Conservation (phyloP, 805 yeast genomes). For the Metschnikowia colocasiae region DNA sequence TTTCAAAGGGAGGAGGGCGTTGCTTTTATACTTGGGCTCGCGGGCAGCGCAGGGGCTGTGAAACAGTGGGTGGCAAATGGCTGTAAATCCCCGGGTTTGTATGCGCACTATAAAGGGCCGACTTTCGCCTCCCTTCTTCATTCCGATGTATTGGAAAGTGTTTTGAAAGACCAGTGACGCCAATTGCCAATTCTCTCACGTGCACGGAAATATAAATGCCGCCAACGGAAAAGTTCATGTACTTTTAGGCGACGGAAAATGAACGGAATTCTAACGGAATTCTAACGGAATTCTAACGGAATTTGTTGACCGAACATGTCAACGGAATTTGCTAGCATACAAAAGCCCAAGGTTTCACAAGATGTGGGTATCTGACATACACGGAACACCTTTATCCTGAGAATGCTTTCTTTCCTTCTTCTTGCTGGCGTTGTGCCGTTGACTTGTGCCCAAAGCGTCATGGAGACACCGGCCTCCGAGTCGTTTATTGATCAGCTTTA, state of each 20-base stretch:
- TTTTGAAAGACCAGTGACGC: no score
- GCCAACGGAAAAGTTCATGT: no score
- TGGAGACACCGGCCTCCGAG: background rate
- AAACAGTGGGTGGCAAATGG: background rate
- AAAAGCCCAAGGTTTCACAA: background rate
- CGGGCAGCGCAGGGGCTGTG: background rate
- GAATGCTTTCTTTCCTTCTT: background rate
- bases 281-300: background rate
- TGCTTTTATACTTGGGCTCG: background rate
- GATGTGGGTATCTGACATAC: background rate
- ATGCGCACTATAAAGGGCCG: background rate
- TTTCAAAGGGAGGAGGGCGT: background rate
- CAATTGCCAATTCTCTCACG: no score
- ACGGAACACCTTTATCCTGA: no score
- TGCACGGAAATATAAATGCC: no score
- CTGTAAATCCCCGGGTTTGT: background rate
- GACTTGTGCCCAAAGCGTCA: background rate
- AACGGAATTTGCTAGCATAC: background rate
- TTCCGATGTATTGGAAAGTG: no score
- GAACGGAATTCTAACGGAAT: no score
- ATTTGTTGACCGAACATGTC: no score
- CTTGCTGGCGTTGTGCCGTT: background rate
- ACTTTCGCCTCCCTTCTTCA: background rate
- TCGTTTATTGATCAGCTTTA: slow-evolving; percentile 17
- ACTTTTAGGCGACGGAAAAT: no score